Evolutionary conservation across 2,329 filamentous ascomycete species (phyloP).

Genomic region (Chaetomium sp.): DNA sequence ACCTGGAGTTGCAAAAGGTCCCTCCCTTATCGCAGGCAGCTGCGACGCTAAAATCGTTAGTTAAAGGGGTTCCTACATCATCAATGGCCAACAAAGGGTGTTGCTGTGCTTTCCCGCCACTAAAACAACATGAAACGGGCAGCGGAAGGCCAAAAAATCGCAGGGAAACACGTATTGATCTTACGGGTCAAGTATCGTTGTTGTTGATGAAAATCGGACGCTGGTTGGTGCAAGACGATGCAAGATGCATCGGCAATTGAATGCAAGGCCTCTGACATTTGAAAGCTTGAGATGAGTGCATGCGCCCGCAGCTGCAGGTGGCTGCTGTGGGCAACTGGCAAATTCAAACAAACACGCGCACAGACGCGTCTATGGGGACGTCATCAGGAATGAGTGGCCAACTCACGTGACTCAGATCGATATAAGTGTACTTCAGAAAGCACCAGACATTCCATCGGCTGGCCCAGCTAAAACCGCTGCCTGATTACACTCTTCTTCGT

Average conservation of each 20-base stretch:
- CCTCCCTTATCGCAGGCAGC: background rate
- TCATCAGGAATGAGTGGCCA: background rate
- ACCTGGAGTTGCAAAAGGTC: too few species aligned
- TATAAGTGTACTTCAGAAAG: background rate
- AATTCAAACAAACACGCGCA: conserved; percentile 4
- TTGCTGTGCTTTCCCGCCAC: too few species aligned
- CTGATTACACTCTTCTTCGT: background rate
- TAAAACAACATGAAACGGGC: too few species aligned
- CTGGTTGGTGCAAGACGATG: background rate
- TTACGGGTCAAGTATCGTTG: background rate
- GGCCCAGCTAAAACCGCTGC: background rate
- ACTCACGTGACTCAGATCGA: background rate
- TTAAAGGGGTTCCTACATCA: too few species aligned
- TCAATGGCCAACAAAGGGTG: too few species aligned
- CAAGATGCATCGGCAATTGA: background rate
- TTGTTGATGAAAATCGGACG: too few species aligned
- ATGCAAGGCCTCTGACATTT: background rate
- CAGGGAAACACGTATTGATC: background rate
- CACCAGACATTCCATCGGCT: background rate
- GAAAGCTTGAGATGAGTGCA: background rate
- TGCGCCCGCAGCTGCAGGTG: background rate
- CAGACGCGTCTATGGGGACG: background rate
- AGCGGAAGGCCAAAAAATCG: too few species aligned
- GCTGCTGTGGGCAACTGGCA: background rate
- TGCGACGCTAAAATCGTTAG: background rate